phyloP scores from a whole-genome alignment of 1,139 yeast species.

The Pneumocystis wakefieldiae region DNA sequence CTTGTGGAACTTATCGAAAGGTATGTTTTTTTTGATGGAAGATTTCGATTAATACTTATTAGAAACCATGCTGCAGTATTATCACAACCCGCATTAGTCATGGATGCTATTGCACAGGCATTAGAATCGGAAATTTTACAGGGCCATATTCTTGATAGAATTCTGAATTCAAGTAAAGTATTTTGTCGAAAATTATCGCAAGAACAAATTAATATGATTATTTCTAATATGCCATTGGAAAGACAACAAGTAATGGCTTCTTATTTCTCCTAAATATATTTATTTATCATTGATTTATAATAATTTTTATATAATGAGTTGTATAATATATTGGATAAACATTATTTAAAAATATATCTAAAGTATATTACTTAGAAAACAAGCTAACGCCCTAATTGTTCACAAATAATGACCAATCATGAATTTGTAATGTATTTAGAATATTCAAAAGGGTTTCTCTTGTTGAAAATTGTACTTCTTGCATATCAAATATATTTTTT shows the following conservation, averaged over 20 bases:
- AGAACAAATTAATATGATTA: neutral
- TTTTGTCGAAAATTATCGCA: neutral
- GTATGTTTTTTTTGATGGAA: slow-evolving; percentile 18
- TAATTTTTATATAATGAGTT: neutral
- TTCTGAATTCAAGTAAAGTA: slow-evolving; percentile 34
- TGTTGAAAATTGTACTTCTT: neutral
- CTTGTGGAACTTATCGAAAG: slow-evolving; percentile 58
- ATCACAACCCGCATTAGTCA: slow-evolving; percentile 44
- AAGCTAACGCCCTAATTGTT: neutral
- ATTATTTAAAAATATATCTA: neutral
- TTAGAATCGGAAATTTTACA: slow-evolving; percentile 49
- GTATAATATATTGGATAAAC: neutral
- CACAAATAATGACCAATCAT: neutral
- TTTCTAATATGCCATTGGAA: neutral
- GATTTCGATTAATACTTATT: neutral
- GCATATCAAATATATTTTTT: neutral
- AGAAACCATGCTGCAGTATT: slow-evolving; percentile 41
- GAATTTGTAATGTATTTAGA: neutral
- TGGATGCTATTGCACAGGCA: slow-evolving; percentile 67
- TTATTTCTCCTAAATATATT: neutral
- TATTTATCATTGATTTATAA: neutral
- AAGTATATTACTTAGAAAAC: neutral
- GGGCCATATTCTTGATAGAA: slow-evolving; percentile 55
- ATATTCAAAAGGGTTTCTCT: neutral
- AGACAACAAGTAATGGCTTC: neutral